phyloP scores from a whole-genome alignment of 2,329 filamentous ascomycete species.

The Zasmidium cellare region DNA sequence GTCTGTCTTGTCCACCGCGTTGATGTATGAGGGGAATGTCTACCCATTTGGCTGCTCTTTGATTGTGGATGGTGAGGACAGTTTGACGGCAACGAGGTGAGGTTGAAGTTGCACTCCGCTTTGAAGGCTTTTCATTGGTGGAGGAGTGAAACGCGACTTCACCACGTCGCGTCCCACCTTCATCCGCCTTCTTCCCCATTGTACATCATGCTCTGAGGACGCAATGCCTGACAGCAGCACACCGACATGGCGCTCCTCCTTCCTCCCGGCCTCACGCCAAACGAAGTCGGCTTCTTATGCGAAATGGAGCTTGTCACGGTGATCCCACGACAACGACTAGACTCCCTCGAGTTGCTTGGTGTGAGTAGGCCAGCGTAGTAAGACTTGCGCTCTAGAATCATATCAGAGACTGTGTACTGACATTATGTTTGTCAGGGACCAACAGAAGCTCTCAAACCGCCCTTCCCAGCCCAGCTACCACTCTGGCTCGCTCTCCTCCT shows the following conservation, averaged over 20 bases:
- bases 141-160: neutral
- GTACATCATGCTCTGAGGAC: neutral
- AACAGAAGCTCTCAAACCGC: conserved; percentile 74
- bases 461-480: conserved; percentile 75
- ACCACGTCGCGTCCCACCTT: conserved; percentile 3
- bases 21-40: neutral
- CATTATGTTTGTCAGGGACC: conserved; percentile 60
- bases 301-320: conserved; percentile 97
- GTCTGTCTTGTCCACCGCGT: neutral
- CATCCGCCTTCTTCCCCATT: neutral
- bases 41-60: neutral
- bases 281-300: conserved; percentile 90
- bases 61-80: neutral
- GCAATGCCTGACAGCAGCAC: conserved; percentile 10
- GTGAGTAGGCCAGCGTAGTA: conserved; percentile 58
- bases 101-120: neutral
- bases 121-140: neutral
- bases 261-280: conserved; percentile 70
- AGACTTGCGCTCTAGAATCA: conserved; percentile 1
- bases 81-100: neutral
- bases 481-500: conserved; percentile 94
- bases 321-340: conserved; percentile 85
- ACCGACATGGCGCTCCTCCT: conserved; percentile 61
- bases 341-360: conserved; percentile 78
- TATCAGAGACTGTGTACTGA: conserved; percentile 6